Percentiles rank a stretch among this genome's conserved stretches.
Evolutionary conservation across 768 basidiomycete genomes (phyloP).

Genomic region (Hebeloma cylindrosporum): DNA sequence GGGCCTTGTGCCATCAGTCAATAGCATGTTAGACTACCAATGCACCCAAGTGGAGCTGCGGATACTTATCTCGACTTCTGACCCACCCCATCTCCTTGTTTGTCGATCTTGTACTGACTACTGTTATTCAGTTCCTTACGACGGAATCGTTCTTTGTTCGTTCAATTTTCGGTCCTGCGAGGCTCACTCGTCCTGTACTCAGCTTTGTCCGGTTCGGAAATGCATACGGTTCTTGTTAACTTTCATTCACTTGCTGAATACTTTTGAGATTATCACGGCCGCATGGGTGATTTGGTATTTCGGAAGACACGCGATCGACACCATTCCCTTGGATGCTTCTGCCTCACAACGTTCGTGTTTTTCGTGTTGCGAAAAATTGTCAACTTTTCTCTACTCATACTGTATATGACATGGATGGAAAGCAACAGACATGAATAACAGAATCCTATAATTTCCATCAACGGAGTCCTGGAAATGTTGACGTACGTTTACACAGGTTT

Average conservation of each 20-base stretch:
- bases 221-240: no score
- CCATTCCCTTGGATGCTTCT: no score
- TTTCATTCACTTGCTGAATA: no score
- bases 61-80: constrained; percentile 38
- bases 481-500: constrained; percentile 35
- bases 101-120: constrained; percentile 16
- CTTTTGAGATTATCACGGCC: no score
- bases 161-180: no score
- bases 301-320: no score
- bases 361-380: no score
- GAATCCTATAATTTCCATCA: not conserved
- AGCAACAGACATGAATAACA: not conserved
- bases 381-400: no score
- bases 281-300: no score
- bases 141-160: not conserved
- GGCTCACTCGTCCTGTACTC: no score
- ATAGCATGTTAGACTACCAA: constrained; percentile 57
- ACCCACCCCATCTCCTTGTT: constrained; percentile 12
- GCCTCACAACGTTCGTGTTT: no score
- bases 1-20: constrained; percentile 39
- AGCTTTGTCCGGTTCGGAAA: no score
- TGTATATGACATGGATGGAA: constrained; percentile 4
- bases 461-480: not conserved
- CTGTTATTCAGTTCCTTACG: not conserved
- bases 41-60: constrained; percentile 39